Base-by-base conservation (phyloP, 1,284 basidiomycete genomes). In the Ceratobasidium sp. region DNA sequence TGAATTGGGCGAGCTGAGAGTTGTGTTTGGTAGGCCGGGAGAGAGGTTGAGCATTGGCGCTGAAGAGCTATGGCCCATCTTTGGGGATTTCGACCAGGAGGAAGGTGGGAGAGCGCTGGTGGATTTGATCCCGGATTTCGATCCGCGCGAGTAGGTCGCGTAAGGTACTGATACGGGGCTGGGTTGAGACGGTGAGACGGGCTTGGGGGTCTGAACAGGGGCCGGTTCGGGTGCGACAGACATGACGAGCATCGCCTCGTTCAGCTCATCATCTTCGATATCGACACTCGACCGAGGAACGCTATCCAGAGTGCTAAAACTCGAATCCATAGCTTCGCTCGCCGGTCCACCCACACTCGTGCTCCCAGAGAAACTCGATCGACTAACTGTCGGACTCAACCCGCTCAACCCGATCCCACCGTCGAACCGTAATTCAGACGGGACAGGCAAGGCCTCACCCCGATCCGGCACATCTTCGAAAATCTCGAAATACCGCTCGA, bases 401-500 rank as follows among this genome's bases (percentile, higher is more conserved):
- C 68, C 68, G 55, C 67, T 49, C 51, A 69, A 39, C 67, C 55
- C 61, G 26, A 55, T 63, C 63, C 46, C 67, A 28, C 68, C 23
- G 18, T 80, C 76, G n/a, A 73, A 76, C 23, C 58, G 73, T 44
- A 70, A 49, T 33, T 76, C 73, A 15, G 63, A 66, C 5, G 76
- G 76, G 20, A 77, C 61, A n/a, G 85, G 85, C 23, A 90, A 80
- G 1, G 91, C 90, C 81, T 94, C 93, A 76, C 87, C 89, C 23
- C 91, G 89, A 84, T 94, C 94, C 78, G 84, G 85, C 23, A 92
- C 85, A 81, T 95, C 93, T 82, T 95, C 94, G 82, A 96, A 96
- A 46, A 96, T 87, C 83, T 96, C 95, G 83, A 93, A 95, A 83
- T 95, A 96, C 60, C 90, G 89, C 82, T 93, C 89, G 77, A 96